Conservation (phyloP, 148 eudicot genomes). For the Rhododendron kiyosumense region DNA sequence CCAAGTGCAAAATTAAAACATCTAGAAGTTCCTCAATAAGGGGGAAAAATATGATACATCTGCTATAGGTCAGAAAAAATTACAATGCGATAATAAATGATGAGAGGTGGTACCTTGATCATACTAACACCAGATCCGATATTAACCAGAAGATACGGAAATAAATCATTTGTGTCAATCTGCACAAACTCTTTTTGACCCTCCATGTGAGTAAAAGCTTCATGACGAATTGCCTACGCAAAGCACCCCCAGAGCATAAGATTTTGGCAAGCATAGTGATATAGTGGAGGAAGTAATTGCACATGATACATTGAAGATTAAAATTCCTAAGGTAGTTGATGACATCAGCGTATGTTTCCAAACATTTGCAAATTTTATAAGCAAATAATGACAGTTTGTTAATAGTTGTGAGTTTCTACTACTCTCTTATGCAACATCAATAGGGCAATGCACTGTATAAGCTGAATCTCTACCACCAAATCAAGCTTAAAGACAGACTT, state of each 20-base stretch:
- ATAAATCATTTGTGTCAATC: conserved; percentile 85
- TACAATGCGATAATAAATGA: neutral
- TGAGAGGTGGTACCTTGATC: conserved; percentile 60
- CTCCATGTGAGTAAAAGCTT: conserved; percentile 95
- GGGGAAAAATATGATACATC: neutral
- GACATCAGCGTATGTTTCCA: neutral
- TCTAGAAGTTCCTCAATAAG: neutral
- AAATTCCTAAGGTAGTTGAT: neutral
- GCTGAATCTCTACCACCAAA: neutral
- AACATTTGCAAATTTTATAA: neutral
- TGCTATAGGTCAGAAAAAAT: neutral
- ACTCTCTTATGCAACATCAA: neutral
- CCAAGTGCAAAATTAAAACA: conserved; percentile 15
- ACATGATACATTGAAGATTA: neutral
- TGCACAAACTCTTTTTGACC: conserved; percentile 94
- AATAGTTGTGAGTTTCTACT: neutral
- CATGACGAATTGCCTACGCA: conserved; percentile 88
- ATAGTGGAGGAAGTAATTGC: neutral
- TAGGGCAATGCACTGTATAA: neutral
- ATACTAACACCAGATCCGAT: conserved; percentile 98
- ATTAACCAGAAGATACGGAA: conserved; percentile 93
- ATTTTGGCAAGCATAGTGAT: conserved; percentile 3
- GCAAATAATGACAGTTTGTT: neutral
- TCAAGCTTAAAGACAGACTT: neutral
- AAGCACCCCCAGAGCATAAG: neutral